These are phyloP conservation scores for Colletotrichum horii DNA, from an alignment of 2,329 filamentous ascomycete species.

Conservation along the genomic window DNA sequence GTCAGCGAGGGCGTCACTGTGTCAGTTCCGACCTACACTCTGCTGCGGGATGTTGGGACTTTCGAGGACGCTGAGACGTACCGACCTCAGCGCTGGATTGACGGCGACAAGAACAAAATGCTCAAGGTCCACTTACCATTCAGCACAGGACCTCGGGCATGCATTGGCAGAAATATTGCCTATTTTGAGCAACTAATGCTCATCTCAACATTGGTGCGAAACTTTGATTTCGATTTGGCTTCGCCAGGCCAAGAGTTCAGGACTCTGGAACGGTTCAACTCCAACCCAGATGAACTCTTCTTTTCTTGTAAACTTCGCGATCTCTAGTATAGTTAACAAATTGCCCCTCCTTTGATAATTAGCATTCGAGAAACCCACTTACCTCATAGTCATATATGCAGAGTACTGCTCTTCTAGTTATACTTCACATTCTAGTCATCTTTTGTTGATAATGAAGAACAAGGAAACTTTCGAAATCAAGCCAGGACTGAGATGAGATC, in stretches of 20 bases:
- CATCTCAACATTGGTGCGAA: not conserved
- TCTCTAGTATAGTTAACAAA: rapidly evolving
- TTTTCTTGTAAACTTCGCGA: not conserved
- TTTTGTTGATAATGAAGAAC: not conserved
- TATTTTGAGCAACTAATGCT: not conserved
- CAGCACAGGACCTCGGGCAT: not conserved
- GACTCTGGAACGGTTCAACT: not conserved
- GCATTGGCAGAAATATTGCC: not conserved
- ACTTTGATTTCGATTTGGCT: not conserved
- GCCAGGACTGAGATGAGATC: not conserved
- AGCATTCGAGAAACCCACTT: rapidly evolving
- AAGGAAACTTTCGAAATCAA: not conserved
- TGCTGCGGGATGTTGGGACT: not conserved
- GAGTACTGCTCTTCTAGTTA: not conserved
- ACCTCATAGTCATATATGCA: not conserved
- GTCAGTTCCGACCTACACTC: not conserved
- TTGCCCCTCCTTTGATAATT: rapidly evolving
- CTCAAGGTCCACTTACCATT: not conserved
- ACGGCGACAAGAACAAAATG: not conserved
- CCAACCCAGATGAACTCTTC: not conserved
- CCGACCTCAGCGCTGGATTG: not conserved
- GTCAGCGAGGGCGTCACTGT: not conserved
- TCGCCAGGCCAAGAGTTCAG: not conserved
- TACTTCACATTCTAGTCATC: not conserved
- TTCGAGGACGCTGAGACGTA: not conserved